Base-by-base conservation (phyloP, 2,329 filamentous ascomycete species). In the Alternaria burnsii region DNA sequence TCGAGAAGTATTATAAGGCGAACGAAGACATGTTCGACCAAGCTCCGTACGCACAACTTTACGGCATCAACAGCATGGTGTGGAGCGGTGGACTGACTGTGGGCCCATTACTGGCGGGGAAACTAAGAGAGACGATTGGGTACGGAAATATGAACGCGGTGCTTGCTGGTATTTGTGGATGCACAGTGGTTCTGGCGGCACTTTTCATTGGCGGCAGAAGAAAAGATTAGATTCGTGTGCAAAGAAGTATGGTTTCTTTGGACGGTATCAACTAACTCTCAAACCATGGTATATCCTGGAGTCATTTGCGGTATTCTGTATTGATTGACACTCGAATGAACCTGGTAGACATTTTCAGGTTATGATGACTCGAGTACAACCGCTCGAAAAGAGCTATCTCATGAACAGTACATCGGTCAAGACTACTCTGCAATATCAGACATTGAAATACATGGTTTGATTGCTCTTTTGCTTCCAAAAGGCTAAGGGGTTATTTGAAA, bases 41-140 rank as follows among this genome's bases (percentile, higher is more conserved):
- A 5, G 85, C 85, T 0, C 87, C 88, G 0, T 89, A 89, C 69
- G 88, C 87, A 2, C 88, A 90, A 74, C 79, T 90, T 0, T 91
- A 89, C 71, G 87, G 86, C 3, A 78, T 90, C 59, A 88, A 87
- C 67, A 87, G 84, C n/a, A 84, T 89, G 81, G 82, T 87, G 0
- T 90, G 88, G 72, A 85, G 84, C 60, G 76, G 80, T 0, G 88
- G 89, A 0, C 75, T 90, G 52, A 85, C 87, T 0, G 54, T 89
- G 6, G 89, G 89, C 0, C 88, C 88, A 0, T 71, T 89, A 14
- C 72, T 87, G 51, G 84, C 83, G 8, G 88, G 87, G 9, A 18
- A 22, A 8, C 66, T 88, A 65, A 84, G 82, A 65, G 80, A 85
- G 41, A 71, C 61, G 0, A 78, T 87, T 59, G 85, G 86, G 0